These are phyloP conservation scores for Mimosa bimucronata DNA, from an alignment of 306 rosid genomes.

Conservation along the genomic window DNA sequence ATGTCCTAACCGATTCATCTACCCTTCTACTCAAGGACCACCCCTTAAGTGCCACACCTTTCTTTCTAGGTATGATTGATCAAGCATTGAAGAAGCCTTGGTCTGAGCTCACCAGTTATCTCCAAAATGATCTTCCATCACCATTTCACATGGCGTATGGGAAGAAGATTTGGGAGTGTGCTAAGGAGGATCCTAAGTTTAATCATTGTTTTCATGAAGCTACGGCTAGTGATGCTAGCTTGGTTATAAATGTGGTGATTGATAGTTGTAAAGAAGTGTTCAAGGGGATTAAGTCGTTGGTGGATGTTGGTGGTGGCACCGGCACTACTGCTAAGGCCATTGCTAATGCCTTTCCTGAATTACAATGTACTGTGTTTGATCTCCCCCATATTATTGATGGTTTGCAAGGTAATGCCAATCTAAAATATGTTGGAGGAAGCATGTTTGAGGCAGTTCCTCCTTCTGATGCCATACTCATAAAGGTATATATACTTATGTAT, in stretches of 20 bases:
- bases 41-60: not conserved
- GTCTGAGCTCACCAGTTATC: slow-evolving; percentile 41
- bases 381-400: slow-evolving; percentile 57
- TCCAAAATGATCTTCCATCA: slow-evolving; percentile 41
- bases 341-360: slow-evolving; percentile 41
- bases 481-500: too few species aligned
- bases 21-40: slow-evolving; percentile 11
- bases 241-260: slow-evolving; percentile 42
- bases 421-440: slow-evolving; percentile 54
- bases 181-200: slow-evolving; percentile 15
- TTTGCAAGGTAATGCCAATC: slow-evolving; percentile 38
- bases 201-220: slow-evolving; percentile 46
- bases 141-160: slow-evolving; percentile 52
- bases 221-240: slow-evolving; percentile 54
- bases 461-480: slow-evolving; percentile 45
- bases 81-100: slow-evolving; percentile 31
- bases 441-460: slow-evolving; percentile 57
- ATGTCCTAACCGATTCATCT: not conserved
- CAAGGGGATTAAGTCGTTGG: slow-evolving; percentile 45
- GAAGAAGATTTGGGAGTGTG: slow-evolving; percentile 44
- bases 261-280: slow-evolving; percentile 48
- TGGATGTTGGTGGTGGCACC: slow-evolving; percentile 66
- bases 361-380: slow-evolving; percentile 55
- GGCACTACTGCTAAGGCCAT: slow-evolving; percentile 57
- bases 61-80: slow-evolving; percentile 27